Base-by-base conservation (phyloP, 2,329 filamentous ascomycete genomes). In the Lachnellula occidentalis region DNA sequence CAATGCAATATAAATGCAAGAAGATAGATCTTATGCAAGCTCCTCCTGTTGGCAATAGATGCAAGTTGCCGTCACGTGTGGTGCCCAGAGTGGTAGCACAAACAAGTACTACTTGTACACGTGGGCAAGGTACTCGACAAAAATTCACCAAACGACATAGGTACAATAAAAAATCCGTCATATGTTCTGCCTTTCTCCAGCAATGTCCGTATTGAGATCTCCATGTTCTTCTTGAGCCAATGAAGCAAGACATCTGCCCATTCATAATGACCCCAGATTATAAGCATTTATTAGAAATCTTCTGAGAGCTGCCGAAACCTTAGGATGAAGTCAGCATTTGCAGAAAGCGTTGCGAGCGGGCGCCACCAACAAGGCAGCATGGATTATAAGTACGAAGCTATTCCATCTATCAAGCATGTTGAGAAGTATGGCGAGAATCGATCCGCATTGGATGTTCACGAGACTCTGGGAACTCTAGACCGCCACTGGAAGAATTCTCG, bases 301-400 rank as follows among this genome's bases (percentile, higher is more conserved):
- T n/a, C 37, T 31, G 6, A 55, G 21, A 42, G 45, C 9, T 34
- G 48, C 39, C 42, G 9, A 5, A 8, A 12, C 22, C 19, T 8
- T 14, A 58, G 34, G 31, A 61, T 61, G 55, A 55, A 57, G 34
- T 46, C 54, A 21, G 34, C 48, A 52, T n/a, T 58, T 37, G 43
- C 31, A 17, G 45, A 49, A 34, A 51, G 52, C 24, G 48, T 45
- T n/a, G 22, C 48, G 34, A 56, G 39, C 9, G 31, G 22, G 12
- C 19, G 42, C n/a, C 34, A 51, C 17, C 42, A 51, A 27, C 27
- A 31, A 31, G 27, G 27, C 27, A 8, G 11, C 9, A 31, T 31
- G 27, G 17, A 11, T 11, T 52, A 61, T 60, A 65, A 60, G 51
- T 65, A 66, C 57, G 59, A 60, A 14, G 37, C 60, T 41, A 24